Evolutionary conservation across 176 grass and related monocot species (phyloP).

Genomic region (Musa troglodytarum): DNA sequence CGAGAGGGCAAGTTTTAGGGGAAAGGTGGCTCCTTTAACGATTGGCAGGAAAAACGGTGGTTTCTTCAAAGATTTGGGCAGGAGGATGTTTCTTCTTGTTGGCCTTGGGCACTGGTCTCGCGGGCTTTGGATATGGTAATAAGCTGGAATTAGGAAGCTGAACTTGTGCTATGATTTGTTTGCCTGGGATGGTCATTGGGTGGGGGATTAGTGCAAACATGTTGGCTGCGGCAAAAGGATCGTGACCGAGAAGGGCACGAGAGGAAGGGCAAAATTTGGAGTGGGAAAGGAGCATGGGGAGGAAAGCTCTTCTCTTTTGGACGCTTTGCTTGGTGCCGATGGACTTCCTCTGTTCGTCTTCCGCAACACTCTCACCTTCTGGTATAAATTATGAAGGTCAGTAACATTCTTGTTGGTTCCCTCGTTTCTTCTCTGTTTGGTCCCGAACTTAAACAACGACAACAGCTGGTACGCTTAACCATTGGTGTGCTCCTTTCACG

Average conservation of each 20-base stretch:
- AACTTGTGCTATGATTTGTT: neutral
- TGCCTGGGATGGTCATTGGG: neutral
- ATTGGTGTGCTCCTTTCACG: neutral
- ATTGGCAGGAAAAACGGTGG: neutral
- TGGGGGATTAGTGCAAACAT: neutral
- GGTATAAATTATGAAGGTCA: constrained; percentile 49
- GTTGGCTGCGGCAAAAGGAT: neutral
- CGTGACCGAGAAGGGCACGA: neutral
- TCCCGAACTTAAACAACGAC: neutral
- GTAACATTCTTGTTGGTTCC: constrained; percentile 6
- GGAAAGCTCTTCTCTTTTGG: constrained; percentile 19
- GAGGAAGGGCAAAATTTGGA: neutral
- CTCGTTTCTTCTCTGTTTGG: neutral
- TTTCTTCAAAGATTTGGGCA: neutral
- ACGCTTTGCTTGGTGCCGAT: constrained; percentile 22
- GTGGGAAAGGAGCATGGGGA: neutral
- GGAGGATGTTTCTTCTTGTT: too few relatives aligned
- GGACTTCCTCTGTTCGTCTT: constrained; percentile 15
- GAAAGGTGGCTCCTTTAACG: neutral
- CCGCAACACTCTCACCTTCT: constrained; percentile 36
- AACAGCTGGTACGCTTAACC: neutral
- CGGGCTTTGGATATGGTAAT: neutral
- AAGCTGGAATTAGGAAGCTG: neutral
- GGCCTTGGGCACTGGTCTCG: neutral
- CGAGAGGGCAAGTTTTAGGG: neutral